Base-by-base conservation (phyloP, 169 alveolate genomes). In the Plasmodium gallinaceum region DNA sequence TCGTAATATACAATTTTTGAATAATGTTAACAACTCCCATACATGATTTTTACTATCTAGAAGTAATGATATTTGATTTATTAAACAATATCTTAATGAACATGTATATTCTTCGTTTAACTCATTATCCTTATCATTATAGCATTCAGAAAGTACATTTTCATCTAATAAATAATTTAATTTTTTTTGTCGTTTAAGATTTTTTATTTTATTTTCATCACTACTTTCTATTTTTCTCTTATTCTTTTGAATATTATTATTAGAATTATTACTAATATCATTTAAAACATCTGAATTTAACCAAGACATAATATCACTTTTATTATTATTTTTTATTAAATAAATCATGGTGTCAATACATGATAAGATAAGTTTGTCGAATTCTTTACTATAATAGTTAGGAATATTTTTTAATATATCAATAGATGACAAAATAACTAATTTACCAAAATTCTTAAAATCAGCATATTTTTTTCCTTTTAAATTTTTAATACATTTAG, bases 371-470 rank as follows among this genome's bases (percentile, higher is more conserved):
- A 86, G 72, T 52, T 72, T 69, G 43, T 86, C 87, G 70, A 86
- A 86, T 32, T 86, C 87, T 86, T 61, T 69, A 45, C 92, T 86
- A 57, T 86, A 62, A 71, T 86, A 86, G n/a, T 86, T 86, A 22
- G 92, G 92, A 7, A 86, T 60, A 86, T 86, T 86, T 71, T 70
- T 86, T 52, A 86, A 62, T 60, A 86, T 86, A 52, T 86, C 78
- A 14, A 86, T 57, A n/a, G 88, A 71, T 9, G 92, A 71, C 16
- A 71, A 57, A 45, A 86, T 86, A 16, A 86, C 71, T 58, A 86
- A 86, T 60, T 69, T 58, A 10, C 92, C 92, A 86, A 57, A 86
- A 48, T 86, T 86, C 22, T 16, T 86, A 42, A 86, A 86, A 71
- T 69, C 64, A 32, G 78, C 18, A 20, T 43, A 86, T 61, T 71